Evolutionary conservation across 2,329 filamentous ascomycete genomes (phyloP), one percentile per base, ranked within the genome.

Genomic region (Thelonectria rubi): DNA sequence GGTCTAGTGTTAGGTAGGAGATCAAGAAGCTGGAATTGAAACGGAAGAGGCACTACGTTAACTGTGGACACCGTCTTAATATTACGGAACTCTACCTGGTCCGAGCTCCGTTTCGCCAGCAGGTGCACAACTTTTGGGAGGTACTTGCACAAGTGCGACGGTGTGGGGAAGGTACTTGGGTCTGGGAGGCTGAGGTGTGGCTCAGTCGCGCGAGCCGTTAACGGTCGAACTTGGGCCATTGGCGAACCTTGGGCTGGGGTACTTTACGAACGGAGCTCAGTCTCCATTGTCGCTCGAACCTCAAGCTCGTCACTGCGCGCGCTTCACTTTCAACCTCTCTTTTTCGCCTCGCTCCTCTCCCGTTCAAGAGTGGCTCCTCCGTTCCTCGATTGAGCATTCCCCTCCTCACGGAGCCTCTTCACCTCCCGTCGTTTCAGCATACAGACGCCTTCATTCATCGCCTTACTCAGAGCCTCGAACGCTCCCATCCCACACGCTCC

Each of bases 151-250:
- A 56, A 56, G 32, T 20, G 20, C 3, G 12, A 43, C 21, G 43
- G 53, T 37, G 30, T 11, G 45, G 53, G 32, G 40, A 48, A 56
- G 54, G 54, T 56, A 56, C 54, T 17, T 49, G 4, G 46, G 10
- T 6, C 26, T 12, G 26, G 26, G 34, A 37, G 34, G 34, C 34
- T 37, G 34, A 37, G 6, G 34, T 37, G 39, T 42, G 55, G 37
- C 46, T 60, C 58, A 60, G 58, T 46, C 46, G 48, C 52, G 51
- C 39, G 37, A 11, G 39, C 9, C 37, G 37, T 42, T 42, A 42
- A 37, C 34, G 15, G 34, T 3, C 34, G 34, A 5, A 30, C 15
- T 37, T 37, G 34, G 15, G 14, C 26, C 26, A 30, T 30, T 30
- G 26, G 26, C 26, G 26, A 30, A 30, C 26, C 26, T 30, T 30